Evolutionary conservation across 2,329 filamentous ascomycete genomes (phyloP), one percentile per base, ranked within the genome.

Genomic region (Pseudogymnoascus pannorum): DNA sequence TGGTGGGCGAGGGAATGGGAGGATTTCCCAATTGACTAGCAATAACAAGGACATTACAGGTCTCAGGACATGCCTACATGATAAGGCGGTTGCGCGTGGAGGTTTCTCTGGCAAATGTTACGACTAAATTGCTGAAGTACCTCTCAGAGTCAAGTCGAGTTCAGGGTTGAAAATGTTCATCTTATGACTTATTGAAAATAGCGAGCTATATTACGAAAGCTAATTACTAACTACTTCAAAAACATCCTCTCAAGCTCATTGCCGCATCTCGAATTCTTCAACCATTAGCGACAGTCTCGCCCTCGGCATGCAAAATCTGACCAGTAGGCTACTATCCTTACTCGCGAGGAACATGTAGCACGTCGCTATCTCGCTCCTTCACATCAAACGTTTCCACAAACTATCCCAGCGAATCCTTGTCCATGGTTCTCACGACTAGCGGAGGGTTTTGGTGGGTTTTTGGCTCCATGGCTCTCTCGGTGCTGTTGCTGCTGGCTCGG

Each of bases 281-380:
- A 7, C 31, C 31, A 11, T 33, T 7, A 33, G 11, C 31, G 31
- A 33, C 31, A 35, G 77, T 75, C 42, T 82, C 82, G 16, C 82
- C 81, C 67, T 87, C 87, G 31, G n/a, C n/a, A n/a, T n/a, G n/a
- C n/a, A n/a, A 82, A 78, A 70, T 88, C 84, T 58, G 88, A 60
- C 83, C 87, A 51, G 93, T 85, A 84, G 86, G 54, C 84, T 86
- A 70, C 87, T 90, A 71, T 94, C 90, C 63, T 80, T 77, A 59
- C 85, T 87, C 0, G 90, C 90, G 66, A 95, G 76, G 74, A 94
- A 94, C 3, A 94, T 89, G 62, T 92, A 88, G 68, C 87, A 91
- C 0, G 88, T 87, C 0, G 89, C 90, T 64, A 94, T 87, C 78
- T 95, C 91, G 61, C 84, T 88, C 18, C 91, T 79, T 3, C 89